These are phyloP conservation scores for Amylocarpus encephaloides DNA, from an alignment of 2,329 filamentous ascomycete species.

Conservation along the genomic window DNA sequence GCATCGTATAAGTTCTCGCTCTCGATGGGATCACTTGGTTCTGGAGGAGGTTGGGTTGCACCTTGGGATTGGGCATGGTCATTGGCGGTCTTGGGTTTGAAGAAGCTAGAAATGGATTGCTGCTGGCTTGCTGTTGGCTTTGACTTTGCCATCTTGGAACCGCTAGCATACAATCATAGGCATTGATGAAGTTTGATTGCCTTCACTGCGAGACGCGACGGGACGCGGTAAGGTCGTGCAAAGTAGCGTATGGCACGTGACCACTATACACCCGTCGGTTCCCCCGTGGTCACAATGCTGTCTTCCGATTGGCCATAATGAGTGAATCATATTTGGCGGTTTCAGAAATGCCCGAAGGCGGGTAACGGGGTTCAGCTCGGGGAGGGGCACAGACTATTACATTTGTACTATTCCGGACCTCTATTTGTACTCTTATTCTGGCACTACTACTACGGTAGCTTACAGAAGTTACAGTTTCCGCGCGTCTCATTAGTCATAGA, in stretches of 20 bases:
- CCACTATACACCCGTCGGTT: background rate
- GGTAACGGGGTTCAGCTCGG: too few relatives aligned
- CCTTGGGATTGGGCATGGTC: slow-evolving; percentile 31
- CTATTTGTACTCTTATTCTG: too few relatives aligned
- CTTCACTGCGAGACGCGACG: background rate
- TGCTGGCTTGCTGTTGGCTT: slow-evolving; percentile 47
- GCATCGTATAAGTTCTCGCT: slow-evolving; percentile 24
- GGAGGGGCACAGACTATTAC: too few relatives aligned
- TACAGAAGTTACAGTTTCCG: too few relatives aligned
- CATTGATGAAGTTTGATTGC: background rate
- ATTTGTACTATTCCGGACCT: too few relatives aligned
- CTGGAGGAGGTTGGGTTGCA: slow-evolving; percentile 12
- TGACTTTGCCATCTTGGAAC: slow-evolving; percentile 23
- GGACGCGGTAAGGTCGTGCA: background rate
- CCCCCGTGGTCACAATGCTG: too few relatives aligned
- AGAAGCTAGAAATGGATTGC: slow-evolving; percentile 80
- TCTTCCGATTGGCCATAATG: too few relatives aligned
- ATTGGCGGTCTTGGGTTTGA: slow-evolving; percentile 51
- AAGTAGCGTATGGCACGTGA: background rate
- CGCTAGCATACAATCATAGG: background rate
- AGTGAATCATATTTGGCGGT: too few relatives aligned
- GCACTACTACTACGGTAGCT: too few relatives aligned
- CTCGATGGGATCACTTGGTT: slow-evolving; percentile 14
- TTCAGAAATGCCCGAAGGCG: too few relatives aligned
- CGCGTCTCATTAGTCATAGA: too few relatives aligned